Base-by-base conservation (phyloP, 2,329 filamentous ascomycete species). In the Scedosporium dehoogii region DNA sequence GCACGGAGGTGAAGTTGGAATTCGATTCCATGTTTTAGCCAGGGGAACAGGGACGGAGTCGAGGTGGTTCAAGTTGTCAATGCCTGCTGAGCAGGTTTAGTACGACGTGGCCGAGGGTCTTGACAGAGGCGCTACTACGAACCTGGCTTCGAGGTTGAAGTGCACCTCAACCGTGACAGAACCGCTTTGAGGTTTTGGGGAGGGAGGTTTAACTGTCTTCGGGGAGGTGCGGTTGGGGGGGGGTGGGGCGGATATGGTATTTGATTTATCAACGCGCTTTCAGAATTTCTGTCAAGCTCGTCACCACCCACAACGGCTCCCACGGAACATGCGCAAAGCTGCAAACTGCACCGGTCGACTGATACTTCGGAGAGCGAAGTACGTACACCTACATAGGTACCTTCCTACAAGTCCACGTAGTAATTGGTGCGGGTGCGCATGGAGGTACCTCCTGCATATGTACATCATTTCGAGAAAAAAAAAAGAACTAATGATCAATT, bases 1-100 rank as follows among this genome's bases (percentile, higher is more conserved):
- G 73, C 58, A 87, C 85, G 72, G 89, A 91, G 69, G 83, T 82
- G 69, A 91, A 87, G 73, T 83, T 87, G 69, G 84, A 83, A 72
- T 89, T 85, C 66, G 85, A 75, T 68, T 84, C 73, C 63, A 66
- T 65, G 18, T 21, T 46, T 46, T 6, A 14, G 42, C 16, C 23
- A 41, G 18, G 4, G 14, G 9, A 29, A 55, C 23, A 29, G 18
- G 44, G 44, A 21, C 44, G n/a, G 14, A 18, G 16, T 9, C 21
- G 44, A n/a, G 44, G 16, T 48, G 44, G 44, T 48, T 48, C n/a
- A 48, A 21, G n/a, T 18, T 18, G 44, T 10, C n/a, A 10, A 48
- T 48, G 16, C 44, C 44, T n/a, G n/a, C 33, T 10, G 33, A 38
- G 33, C 6, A 6, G 33, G 33, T 14, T 38, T 38, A 38, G 33